Base-by-base conservation (phyloP, 176 grass and related monocot species). In the Rhynchospora breviuscula region DNA sequence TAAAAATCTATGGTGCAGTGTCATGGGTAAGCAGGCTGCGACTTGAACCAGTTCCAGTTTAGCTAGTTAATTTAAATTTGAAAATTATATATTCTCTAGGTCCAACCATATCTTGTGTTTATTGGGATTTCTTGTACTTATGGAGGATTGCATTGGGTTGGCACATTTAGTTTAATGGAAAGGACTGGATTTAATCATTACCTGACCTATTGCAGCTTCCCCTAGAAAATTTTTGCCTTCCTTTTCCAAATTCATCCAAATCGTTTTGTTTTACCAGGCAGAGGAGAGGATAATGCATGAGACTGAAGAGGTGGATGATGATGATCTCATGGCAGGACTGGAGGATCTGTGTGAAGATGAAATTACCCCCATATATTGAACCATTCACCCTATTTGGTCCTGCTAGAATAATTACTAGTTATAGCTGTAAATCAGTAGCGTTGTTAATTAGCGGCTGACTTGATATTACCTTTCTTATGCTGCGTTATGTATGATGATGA, bases 251-350 rank as follows among this genome's bases (percentile, higher is more conserved):
- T 40, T 69, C 17, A 19, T 46, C 1, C 46, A 9, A 71, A 3
- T 2, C 26, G 8, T 75, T 44, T 60, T 88, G 18, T 87, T 88
- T 79, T 67, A n/a, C 68, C 84, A 99, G 97, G 90, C 85, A 18
- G 86, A 96, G 83, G 88, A 99, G 66, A 86, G 40, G 46, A 84
- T 86, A 60, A 58, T 81, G 21, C 89, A 63, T 29, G 88, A 90
- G 23, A 75, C 66, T 40, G 89, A 86, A 72, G 85, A 45, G 6
- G 79, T 48, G 0, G 88, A 85, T 66, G 87, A 67, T 12, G 49
- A 81, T 26, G 93, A 96, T 79, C 85, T 99, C 40, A 92, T 99
- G 97, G 73, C 56, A 86, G 89, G 86, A 57, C 14, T 93, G 75
- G 93, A 94, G 86, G 89, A 96, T 48, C 65, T 96, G 1, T 91